Conservation (phyloP, 345 rosid genomes). For the Turnera subulata region DNA sequence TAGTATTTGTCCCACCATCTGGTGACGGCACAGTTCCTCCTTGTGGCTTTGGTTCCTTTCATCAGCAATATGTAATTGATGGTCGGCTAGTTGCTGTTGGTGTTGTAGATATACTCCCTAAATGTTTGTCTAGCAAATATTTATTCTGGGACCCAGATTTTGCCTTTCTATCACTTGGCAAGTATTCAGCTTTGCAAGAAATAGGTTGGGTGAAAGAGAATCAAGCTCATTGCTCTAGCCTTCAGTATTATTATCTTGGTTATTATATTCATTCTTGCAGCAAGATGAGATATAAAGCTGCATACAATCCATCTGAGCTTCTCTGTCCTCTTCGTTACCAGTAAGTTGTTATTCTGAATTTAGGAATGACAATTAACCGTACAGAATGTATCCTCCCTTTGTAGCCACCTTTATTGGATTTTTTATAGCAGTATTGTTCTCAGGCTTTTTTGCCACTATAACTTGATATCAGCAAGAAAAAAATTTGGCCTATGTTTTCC, state of each 20-base stretch:
- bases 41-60: constrained; percentile 94
- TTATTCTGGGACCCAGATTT: constrained; percentile 98
- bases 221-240: constrained; percentile 60
- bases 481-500: no score
- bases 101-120: constrained; percentile 86
- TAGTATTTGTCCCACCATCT: constrained; percentile 57
- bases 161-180: constrained; percentile 78
- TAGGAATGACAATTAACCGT: no score
- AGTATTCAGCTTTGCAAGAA: constrained; percentile 88
- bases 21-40: constrained; percentile 62
- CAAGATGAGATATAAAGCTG: constrained; percentile 99
- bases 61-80: constrained; percentile 84
- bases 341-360: constrained; percentile 48
- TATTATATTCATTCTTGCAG: constrained; percentile 94
- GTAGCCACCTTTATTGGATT: neutral
- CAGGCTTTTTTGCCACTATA: neutral
- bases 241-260: constrained; percentile 91
- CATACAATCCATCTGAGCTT: constrained; percentile 88
- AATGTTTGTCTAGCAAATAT: constrained; percentile 91
- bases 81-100: constrained; percentile 91
- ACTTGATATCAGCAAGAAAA: neutral
- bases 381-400: neutral
- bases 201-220: constrained; percentile 74
- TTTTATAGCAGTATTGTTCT: no score
- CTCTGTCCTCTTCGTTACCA: constrained; percentile 86